phyloP scores from a whole-genome alignment of 2,329 filamentous ascomycete species.

The Penicillium freii region DNA sequence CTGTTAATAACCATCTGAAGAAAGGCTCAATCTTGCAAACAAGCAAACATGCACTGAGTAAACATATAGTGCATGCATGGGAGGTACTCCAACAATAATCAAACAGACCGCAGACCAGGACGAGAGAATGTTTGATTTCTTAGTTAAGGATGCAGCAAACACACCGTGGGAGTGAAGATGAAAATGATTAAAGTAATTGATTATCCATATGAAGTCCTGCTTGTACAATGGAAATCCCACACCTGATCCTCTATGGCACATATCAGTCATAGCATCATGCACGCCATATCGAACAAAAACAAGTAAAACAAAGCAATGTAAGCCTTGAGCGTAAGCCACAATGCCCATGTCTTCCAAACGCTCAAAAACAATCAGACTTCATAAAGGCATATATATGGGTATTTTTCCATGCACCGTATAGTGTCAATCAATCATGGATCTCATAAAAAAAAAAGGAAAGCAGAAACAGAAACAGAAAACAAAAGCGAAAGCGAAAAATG shows the following conservation, averaged over 20 bases:
- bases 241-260: not conserved
- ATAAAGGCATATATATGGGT: slow-evolving; percentile 9
- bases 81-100: too few species aligned
- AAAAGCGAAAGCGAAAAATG: not conserved
- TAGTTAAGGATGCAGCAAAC: not conserved
- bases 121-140: not conserved
- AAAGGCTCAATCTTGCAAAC: too few species aligned
- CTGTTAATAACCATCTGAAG: too few species aligned
- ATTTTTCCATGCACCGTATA: slow-evolving; percentile 11
- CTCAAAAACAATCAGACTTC: slow-evolving; percentile 6
- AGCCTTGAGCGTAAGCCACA: not conserved
- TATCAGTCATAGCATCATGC: slow-evolving; percentile 8
- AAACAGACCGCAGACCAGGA: too few species aligned
- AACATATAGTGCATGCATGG: too few species aligned
- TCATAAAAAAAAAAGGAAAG: slow-evolving; percentile 11
- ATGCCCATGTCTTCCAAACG: not conserved
- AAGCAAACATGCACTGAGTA: too few species aligned
- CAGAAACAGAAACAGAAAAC: too few species aligned
- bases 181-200: not conserved
- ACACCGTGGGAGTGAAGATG: not conserved
- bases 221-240: slow-evolving; percentile 7
- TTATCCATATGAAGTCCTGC: slow-evolving; percentile 11
- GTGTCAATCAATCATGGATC: slow-evolving; percentile 11
- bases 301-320: slow-evolving; percentile 11
- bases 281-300: slow-evolving; percentile 7